Percentiles rank a stretch among this genome's conserved stretches.
phyloP scores from a whole-genome alignment of 441 rosid species.

The Gossypium gossypioides region DNA sequence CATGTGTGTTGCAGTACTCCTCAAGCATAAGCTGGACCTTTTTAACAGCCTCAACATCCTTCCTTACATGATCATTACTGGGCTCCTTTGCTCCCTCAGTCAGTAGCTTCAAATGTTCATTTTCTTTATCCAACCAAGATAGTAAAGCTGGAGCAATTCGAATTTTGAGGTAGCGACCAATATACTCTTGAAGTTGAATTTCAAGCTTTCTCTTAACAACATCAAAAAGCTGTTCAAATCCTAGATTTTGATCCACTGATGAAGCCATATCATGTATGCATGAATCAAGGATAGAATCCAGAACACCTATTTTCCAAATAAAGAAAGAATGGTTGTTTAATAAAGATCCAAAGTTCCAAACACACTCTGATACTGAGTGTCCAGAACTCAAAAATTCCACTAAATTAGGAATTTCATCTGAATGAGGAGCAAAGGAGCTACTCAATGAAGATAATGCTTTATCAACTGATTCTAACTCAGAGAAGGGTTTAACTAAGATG shows the following conservation, averaged over 20 bases:
- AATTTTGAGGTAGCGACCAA: slow-evolving; percentile 57
- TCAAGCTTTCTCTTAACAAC: slow-evolving; percentile 75
- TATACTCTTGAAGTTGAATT: slow-evolving; percentile 65
- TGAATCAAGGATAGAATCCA: slow-evolving; percentile 80
- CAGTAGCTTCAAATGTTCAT: slow-evolving; percentile 43
- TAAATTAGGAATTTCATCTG: slow-evolving; percentile 41
- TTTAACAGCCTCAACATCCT: slow-evolving; percentile 42
- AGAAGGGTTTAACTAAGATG: slow-evolving; percentile 56
- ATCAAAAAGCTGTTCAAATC: slow-evolving; percentile 80
- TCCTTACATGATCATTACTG: slow-evolving; percentile 36
- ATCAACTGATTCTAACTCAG: slow-evolving; percentile 62
- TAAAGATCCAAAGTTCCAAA: slow-evolving; percentile 66
- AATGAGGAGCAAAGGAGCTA: slow-evolving; percentile 33
- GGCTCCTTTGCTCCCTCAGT: slow-evolving; percentile 39
- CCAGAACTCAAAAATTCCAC: slow-evolving; percentile 55
- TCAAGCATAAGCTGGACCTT: slow-evolving; percentile 73
- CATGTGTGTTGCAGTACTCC: slow-evolving; percentile 86
- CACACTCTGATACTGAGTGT: slow-evolving; percentile 43
- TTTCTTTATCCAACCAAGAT: slow-evolving; percentile 62
- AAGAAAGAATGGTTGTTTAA: slow-evolving; percentile 63
- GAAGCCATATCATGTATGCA: slow-evolving; percentile 78
- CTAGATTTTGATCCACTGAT: slow-evolving; percentile 69
- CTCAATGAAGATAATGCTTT: slow-evolving; percentile 40
- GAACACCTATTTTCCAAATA: slow-evolving; percentile 77
- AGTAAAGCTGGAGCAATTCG: slow-evolving; percentile 55